Conservation (phyloP, 2,329 filamentous ascomycete genomes). For the Aspergillus tanneri region DNA sequence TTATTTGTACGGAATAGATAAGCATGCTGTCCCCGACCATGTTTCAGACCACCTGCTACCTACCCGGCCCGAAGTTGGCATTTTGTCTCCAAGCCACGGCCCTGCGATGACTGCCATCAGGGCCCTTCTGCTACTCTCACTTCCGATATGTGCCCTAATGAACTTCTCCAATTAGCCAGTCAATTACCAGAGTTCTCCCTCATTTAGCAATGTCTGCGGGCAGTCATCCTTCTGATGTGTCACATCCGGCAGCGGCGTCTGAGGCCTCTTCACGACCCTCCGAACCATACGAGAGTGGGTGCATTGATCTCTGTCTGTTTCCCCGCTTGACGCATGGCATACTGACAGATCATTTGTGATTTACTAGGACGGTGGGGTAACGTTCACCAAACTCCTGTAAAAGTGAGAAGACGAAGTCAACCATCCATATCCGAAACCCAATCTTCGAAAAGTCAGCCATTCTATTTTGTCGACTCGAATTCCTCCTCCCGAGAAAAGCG, state of each 20-base stretch:
- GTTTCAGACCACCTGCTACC: background rate
- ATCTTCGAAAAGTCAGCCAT: conserved; percentile 31
- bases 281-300: conserved; percentile 21
- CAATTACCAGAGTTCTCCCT: conserved; percentile 3
- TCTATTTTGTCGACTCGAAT: conserved; percentile 43
- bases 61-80: background rate
- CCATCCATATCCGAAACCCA: conserved; percentile 22
- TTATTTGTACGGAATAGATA: conserved; percentile 1
- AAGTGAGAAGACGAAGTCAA: conserved; percentile 29
- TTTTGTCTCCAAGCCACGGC: background rate
- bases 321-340: background rate
- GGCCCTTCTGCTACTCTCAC: conserved; percentile 5
- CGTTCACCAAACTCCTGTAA: conserved; percentile 17
- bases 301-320: conserved; percentile 2
- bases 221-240: conserved; percentile 17
- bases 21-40: conserved; percentile 3
- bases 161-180: conserved; percentile 3
- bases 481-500: conserved; percentile 45
- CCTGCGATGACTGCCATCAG: conserved; percentile 17
- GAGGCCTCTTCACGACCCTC: conserved; percentile 9
- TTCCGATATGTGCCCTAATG: background rate
- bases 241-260: conserved; percentile 12
- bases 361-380: conserved; percentile 22
- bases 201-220: conserved; percentile 20
- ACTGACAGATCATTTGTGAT: conserved; percentile 12